Evolutionary conservation across 306 rosid species (phyloP), one percentile per base, ranked within the genome.

Genomic region (Gleditsia sinensis): DNA sequence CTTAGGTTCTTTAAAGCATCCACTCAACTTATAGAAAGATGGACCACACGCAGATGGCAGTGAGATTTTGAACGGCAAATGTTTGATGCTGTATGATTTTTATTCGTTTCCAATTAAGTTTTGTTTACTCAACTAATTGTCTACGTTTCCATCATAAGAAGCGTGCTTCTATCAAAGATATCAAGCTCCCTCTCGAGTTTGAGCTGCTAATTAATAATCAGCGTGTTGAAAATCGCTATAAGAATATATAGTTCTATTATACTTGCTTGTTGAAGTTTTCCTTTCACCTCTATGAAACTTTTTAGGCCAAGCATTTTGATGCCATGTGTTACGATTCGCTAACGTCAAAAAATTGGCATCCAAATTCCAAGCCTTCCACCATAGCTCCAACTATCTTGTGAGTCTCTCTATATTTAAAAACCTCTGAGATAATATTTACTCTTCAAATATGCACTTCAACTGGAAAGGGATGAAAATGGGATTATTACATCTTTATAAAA

Each of bases 1-100:
- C 46, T 42, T 85, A 81, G 91, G 85, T 82, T 89, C 87, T 84
- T 83, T 82, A 83, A 86, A 84, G 89, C 91, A 87, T 84, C 86
- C 82, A 81, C 84, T 77, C 74, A 75, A 74, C 65, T 74, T 69
- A 76, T 69, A 67, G 72, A 65, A 62, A 80, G 20, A 72, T 14
- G 96, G 92, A 82, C 96, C 96, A 87, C 85, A 16, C 0, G 34
- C 43, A 68, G 30, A 80, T 78, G 58, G 77, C 90, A 90, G 83
- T 86, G 86, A 85, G 90, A 90, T 61, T 89, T 90, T 86, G 84
- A 86, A 69, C 82, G 70, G 80, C 75, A 56, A 82, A 75, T 76
- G 20, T 83, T 81, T 68, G 82, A 76, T 49, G 65, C 6, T 71
- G 0, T 53, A 14, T 10, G 30, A 25, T 27, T 72, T 36, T 48